phyloP scores from a whole-genome alignment of 768 basidiomycete genomes.

The Kwoniella sp. region DNA sequence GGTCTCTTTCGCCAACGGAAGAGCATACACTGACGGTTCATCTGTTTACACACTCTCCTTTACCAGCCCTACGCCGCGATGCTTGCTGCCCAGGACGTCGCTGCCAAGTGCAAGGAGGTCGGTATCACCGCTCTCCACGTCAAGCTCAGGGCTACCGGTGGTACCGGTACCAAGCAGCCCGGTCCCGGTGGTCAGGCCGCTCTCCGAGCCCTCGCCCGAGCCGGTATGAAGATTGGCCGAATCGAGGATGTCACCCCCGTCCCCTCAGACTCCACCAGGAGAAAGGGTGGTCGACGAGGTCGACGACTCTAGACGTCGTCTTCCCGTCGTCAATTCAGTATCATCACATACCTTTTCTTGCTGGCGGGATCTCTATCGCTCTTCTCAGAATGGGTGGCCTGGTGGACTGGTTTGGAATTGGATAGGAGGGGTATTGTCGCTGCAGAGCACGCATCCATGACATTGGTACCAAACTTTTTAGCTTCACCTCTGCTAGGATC shows the following conservation, averaged over 20 bases:
- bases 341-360: background rate
- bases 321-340: background rate
- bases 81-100: constrained; percentile 98
- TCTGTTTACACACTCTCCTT: background rate
- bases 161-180: constrained; percentile 98
- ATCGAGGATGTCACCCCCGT: constrained; percentile 98
- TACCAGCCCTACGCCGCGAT: constrained; percentile 70
- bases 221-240: constrained; percentile 96
- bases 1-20: background rate
- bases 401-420: background rate
- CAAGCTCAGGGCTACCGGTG: constrained; percentile 96
- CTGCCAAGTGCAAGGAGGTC: constrained; percentile 93
- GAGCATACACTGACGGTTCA: background rate
- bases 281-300: constrained; percentile 99
- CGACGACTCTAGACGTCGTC: constrained; percentile 68
- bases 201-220: constrained; percentile 94
- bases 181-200: constrained; percentile 98
- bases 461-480: constrained; percentile 2
- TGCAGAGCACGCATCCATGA: constrained; percentile 24
- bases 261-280: constrained; percentile 93
- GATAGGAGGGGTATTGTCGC: constrained; percentile 22
- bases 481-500: background rate
- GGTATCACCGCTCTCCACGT: constrained; percentile 98
- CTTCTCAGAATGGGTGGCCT: background rate
- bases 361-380: background rate